Evolutionary conservation across 2,329 filamentous ascomycete species (phyloP).

Genomic region (Paracoccidioides lutzii): DNA sequence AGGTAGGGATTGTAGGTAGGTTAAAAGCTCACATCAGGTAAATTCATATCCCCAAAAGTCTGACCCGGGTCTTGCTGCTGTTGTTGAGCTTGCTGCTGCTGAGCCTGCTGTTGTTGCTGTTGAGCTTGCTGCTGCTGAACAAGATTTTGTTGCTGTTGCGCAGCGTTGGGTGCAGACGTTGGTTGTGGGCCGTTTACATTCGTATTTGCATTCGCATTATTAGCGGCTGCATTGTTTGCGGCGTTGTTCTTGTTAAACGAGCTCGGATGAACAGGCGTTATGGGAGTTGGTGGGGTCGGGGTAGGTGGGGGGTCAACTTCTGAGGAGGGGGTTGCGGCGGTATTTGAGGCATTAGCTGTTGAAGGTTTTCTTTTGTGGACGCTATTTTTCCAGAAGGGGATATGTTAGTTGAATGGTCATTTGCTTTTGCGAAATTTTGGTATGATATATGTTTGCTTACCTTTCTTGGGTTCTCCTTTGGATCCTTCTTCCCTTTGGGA

Average conservation of each 20-base stretch:
- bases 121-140: constrained; percentile 23
- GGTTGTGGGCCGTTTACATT: constrained; percentile 19
- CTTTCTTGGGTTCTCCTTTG: constrained; percentile 40
- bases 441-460: constrained; percentile 21
- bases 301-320: constrained; percentile 36
- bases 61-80: constrained; percentile 21
- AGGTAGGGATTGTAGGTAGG: background rate
- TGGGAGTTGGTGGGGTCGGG: constrained; percentile 37
- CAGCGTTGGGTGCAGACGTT: constrained; percentile 14
- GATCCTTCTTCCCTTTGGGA: constrained; percentile 46
- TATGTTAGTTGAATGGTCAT: constrained; percentile 10
- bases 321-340: constrained; percentile 32
- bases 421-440: background rate
- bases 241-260: constrained; percentile 28
- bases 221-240: no score
- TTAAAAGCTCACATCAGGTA: constrained; percentile 22
- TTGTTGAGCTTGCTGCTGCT: constrained; percentile 7
- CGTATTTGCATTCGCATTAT: constrained; percentile 15
- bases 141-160: constrained; percentile 5
- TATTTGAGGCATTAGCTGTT: constrained; percentile 24
- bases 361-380: constrained; percentile 33
- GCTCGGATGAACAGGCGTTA: constrained; percentile 34
- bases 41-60: constrained; percentile 5
- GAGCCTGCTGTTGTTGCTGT: constrained; percentile 20
- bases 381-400: constrained; percentile 16